Evolutionary conservation across 345 rosid genomes (phyloP), one percentile per base, ranked within the genome.

Genomic region (Viola odorata): DNA sequence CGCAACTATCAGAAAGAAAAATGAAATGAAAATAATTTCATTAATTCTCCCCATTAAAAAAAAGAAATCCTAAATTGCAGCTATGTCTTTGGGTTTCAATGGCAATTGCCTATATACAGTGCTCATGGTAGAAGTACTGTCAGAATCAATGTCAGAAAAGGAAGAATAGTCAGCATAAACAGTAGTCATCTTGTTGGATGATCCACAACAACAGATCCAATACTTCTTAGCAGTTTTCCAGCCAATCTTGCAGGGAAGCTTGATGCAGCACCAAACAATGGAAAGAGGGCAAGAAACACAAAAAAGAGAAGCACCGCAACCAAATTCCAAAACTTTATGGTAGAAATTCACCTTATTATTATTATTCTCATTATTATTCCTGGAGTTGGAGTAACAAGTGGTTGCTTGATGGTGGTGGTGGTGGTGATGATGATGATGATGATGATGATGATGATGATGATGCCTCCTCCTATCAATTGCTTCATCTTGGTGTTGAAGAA

Each of bases 261-360:
- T 75, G 68, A 85, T 41, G 66, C 83, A 76, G 59, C 89, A 78
- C 80, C 78, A 86, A 1, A 69, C 72, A 58, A 83, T 44, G 1
- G 88, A 84, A 10, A 85, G 75, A 23, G 95, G 96, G 67, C 95
- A 85, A 45, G 42, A 70, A 8, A 83, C 73, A 57, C 88, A 89
- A 66, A 76, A 76, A 32, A 81, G 69, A 48, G 89, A 86, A 62
- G 73, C 72, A 60, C 82, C 76, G 64, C 86, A 87, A 64, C 76
- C 73, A 14, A 72, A 77, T 49, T 82, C 88, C 2, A 62, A 60
- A 6, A 80, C 75, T 49, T 56, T 73, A 51, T 76, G 11, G 47
- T 41, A 67, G 56, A 77, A 51, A 38, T 45, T 50, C 11, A 66
- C 12, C 52, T 23, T 23, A 23, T 23, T 23, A 23, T 23, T 23